Base-by-base conservation (phyloP, 2,329 filamentous ascomycete species). In the Myriangium duriaei region DNA sequence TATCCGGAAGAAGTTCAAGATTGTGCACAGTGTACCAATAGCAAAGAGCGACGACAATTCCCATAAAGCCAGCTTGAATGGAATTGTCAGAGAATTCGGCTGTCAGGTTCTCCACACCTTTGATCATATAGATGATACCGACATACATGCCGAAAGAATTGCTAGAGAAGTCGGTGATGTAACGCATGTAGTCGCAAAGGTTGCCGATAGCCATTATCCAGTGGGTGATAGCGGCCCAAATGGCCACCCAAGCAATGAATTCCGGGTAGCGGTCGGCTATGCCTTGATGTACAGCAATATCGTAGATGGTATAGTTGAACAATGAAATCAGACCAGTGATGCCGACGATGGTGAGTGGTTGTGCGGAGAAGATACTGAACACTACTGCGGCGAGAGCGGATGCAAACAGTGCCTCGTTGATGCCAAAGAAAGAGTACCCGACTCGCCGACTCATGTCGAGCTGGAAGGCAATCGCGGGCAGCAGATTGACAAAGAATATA, bases 281-380 rank as follows among this genome's bases (percentile, higher is more conserved):
- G 29, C 71, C 67, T 42, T 72, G 64, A 7, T 56, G 56, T 16
- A 52, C 53, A 31, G 72, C 60, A 37, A 74, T 74, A 41, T 74
- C 68, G 52, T 70, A 74, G 43, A 72, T 72, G 15, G 71, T 75
- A 47, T 71, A 74, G 49, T 74, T 73, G 59, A 75, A 74, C 26
- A 59, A 40, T 6, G 63, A 65, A 26, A 71, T 70, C 16, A 69
- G 51, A 42, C 71, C 71, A 4, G 69, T 73, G 26, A 74, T 67
- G 4, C 71, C 71, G 11, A 74, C 69, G 12, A 74, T 69, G 3
- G 68, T 73, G 30, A 74, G 51, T 0, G 71, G 71, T 47, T 74
- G 70, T 18, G 62, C 67, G 14, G 60, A 60, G 2, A 72, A 47
- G 4, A 66, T 48, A 46, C 65, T 71, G 51, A 73, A 73, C 1